Evolutionary conservation across 2,329 filamentous ascomycete species (phyloP), one percentile per base, ranked within the genome.

Genomic region (Trichoderma citrinoviride): DNA sequence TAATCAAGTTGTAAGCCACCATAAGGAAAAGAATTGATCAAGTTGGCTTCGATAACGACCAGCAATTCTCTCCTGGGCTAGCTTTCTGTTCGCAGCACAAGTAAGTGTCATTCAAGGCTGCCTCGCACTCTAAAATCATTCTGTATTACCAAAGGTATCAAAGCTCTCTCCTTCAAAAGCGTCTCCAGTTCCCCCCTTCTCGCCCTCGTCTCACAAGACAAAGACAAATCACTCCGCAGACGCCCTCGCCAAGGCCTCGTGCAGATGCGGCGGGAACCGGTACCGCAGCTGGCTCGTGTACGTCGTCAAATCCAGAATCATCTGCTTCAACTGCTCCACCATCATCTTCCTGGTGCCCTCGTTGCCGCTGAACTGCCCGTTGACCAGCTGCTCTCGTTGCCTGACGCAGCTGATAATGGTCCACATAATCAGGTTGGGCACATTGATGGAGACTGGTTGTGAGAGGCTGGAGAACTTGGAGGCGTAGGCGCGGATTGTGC

Each of bases 281-380:
- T 97, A 98, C 73, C 91, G 88, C 74, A 98, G 87, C 83, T 97
- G 87, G 64, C 93, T 94, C 17, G 93, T 94, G 81, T 97, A 98
- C 15, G 95, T 90, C 81, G 95, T 97, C 72, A 97, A 78, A 77
- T 98, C 94, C 76, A 93, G 88, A 44, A 91, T 93, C 80, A 91
- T 92, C 76, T 90, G 87, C 79, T 90, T 86, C 73, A 96, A 81
- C 72, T 90, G 83, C 65, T 90, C 87, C 58, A 89, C 87, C 78
- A 92, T 84, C 76, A 81, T 79, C 74, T 79, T 82, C 73, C 83
- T 82, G 68, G 83, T 89, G 64, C 85, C 85, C 73, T 88, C 87
- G 76, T 90, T 89, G 68, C 86, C 89, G 70, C 90, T 92, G 76
- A 90, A 97, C 71, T 89, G 85, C 29, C 89, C 88, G 65, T 82